Conservation (phyloP, 257 asterid species). For the Nicotiana otophora region DNA sequence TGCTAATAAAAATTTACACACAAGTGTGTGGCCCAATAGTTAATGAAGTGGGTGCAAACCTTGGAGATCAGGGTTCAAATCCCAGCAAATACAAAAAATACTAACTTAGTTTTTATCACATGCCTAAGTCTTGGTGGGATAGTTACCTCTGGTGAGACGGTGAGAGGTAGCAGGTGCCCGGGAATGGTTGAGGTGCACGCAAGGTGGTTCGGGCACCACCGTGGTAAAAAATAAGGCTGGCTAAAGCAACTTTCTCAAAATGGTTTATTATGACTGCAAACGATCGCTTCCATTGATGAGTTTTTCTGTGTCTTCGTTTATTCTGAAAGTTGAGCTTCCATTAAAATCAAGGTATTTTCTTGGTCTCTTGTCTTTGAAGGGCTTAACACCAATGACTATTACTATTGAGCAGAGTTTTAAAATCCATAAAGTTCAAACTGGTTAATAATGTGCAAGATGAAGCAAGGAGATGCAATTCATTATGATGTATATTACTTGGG, state of each 20-base stretch:
- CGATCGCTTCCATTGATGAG: not conserved
- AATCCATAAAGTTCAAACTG: not conserved
- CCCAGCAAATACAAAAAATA: not conserved
- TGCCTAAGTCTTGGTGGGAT: not conserved
- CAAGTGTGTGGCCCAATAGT: not conserved
- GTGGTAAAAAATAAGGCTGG: not conserved
- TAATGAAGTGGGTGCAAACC: not conserved
- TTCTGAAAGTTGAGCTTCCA: not conserved
- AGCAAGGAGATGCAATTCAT: not conserved
- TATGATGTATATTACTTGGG: not conserved
- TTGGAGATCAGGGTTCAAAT: not conserved
- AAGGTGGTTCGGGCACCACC: not conserved
- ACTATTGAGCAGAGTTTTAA: not conserved
- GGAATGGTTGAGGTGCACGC: too few relatives aligned
- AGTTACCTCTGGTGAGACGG: too few relatives aligned
- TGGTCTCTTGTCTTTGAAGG: not conserved
- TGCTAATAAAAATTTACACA: not conserved
- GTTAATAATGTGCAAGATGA: not conserved
- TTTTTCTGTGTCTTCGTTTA: not conserved
- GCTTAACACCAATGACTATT: not conserved
- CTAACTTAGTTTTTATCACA: not conserved
- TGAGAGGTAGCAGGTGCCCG: too few relatives aligned
- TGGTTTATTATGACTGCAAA: not conserved
- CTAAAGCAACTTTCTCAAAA: not conserved
- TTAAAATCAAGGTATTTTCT: not conserved